These are phyloP conservation scores for Pseudevernia furfuracea DNA, from an alignment of 495 filamentous ascomycete genomes.

Conservation along the genomic window DNA sequence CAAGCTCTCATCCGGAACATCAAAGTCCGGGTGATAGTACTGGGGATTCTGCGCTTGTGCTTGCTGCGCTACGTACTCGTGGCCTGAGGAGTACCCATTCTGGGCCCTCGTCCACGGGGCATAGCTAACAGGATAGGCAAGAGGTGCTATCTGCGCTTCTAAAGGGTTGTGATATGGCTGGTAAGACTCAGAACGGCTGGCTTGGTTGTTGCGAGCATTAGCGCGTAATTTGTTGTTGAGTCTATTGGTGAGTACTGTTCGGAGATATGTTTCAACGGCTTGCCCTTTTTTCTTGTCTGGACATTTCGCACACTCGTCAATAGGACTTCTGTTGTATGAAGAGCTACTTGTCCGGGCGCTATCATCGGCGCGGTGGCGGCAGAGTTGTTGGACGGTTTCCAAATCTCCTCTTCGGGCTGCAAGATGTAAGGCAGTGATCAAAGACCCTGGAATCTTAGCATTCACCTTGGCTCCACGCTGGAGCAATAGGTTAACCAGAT, in stretches of 20 bases:
- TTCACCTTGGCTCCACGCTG: conserved; percentile 21
- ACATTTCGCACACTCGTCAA: neutral
- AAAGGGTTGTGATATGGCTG: neutral
- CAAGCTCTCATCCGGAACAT: neutral
- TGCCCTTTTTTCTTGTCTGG: neutral
- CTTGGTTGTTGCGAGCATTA: neutral
- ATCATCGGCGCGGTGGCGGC: conserved; percentile 10
- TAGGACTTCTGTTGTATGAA: neutral
- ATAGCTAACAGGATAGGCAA: neutral
- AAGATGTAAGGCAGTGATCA: conserved; percentile 21
- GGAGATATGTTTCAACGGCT: neutral
- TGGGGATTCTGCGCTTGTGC: neutral
- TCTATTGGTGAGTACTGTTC: neutral
- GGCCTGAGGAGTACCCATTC: neutral
- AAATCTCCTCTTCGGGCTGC: conserved; percentile 18
- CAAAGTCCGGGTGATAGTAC: neutral
- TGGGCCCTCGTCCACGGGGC: neutral
- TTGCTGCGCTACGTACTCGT: neutral
- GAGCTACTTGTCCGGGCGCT: conserved; percentile 4
- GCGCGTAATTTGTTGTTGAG: neutral
- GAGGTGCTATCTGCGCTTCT: neutral
- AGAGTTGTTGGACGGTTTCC: conserved; percentile 18
- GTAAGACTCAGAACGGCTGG: neutral
- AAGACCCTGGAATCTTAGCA: conserved; percentile 16
- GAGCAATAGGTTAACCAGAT: conserved; percentile 17